phyloP scores from a whole-genome alignment of 352 stramenopile species.

The Pythium insidiosum region DNA sequence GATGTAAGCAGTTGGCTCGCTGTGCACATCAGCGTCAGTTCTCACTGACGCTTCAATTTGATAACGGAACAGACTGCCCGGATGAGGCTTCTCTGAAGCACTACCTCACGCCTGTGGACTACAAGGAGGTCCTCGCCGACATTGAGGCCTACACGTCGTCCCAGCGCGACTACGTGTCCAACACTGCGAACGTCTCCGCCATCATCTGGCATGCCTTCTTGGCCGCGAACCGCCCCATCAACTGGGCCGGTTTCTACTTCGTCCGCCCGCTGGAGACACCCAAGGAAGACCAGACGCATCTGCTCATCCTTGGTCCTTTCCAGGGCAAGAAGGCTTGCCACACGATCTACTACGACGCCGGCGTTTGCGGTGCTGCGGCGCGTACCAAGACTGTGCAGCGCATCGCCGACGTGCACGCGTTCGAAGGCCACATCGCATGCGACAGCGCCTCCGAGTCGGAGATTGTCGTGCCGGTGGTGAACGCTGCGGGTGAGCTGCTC shows the following conservation, averaged over 20 bases:
- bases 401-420: slow-evolving; percentile 64
- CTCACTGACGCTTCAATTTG: not conserved
- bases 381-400: slow-evolving; percentile 63
- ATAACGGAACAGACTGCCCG: slow-evolving; percentile 27
- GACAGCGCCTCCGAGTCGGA: slow-evolving; percentile 75
- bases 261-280: slow-evolving; percentile 51
- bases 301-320: slow-evolving; percentile 74
- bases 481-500: slow-evolving; percentile 51
- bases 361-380: slow-evolving; percentile 61
- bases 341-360: slow-evolving; percentile 67
- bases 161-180: slow-evolving; percentile 74
- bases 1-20: too few relatives aligned
- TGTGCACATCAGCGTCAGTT: too few relatives aligned
- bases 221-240: slow-evolving; percentile 49
- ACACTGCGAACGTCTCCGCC: slow-evolving; percentile 69
- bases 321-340: slow-evolving; percentile 78
- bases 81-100: slow-evolving; percentile 36
- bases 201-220: slow-evolving; percentile 81
- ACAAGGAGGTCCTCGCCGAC: slow-evolving; percentile 48
- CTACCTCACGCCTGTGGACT: slow-evolving; percentile 55
- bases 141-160: slow-evolving; percentile 51
- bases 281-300: slow-evolving; percentile 36
- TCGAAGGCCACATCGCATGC: slow-evolving; percentile 78
- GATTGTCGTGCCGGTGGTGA: slow-evolving; percentile 68
- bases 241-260: slow-evolving; percentile 83